These are phyloP conservation scores for Plasmodium chabaudi DNA, from an alignment of 169 alveolate genomes.

Conservation along the genomic window DNA sequence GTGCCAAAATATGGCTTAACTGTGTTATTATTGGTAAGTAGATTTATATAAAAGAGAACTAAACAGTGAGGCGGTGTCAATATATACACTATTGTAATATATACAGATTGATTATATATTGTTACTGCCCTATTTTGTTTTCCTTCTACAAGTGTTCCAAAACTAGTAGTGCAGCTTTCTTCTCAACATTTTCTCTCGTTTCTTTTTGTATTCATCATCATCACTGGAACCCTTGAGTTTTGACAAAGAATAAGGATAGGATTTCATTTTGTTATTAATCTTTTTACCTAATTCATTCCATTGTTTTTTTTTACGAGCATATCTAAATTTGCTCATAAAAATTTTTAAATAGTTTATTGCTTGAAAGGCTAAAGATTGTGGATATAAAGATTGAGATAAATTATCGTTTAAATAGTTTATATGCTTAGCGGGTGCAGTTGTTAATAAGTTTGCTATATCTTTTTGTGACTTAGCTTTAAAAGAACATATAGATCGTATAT, in stretches of 20 bases:
- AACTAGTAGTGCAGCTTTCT: neutral
- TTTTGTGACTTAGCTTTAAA: conserved; percentile 72
- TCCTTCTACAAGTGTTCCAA: neutral
- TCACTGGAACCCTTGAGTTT: conserved; percentile 66
- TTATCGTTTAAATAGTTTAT: conserved; percentile 24
- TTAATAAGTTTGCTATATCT: conserved; percentile 21
- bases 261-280: conserved; percentile 38
- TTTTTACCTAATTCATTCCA: conserved; percentile 72
- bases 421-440: conserved; percentile 15
- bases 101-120: neutral
- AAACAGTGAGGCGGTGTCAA: no score
- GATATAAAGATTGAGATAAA: neutral
- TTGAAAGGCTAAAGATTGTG: conserved; percentile 50
- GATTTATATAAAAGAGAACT: no score
- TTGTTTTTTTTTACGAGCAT: conserved; percentile 59
- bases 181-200: neutral
- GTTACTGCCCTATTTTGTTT: neutral
- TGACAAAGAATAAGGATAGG: conserved; percentile 48
- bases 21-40: no score
- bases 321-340: conserved; percentile 48
- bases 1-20: no score
- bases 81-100: no score
- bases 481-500: conserved; percentile 78
- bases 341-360: conserved; percentile 59
- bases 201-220: conserved; percentile 37